Percentiles rank a stretch among this genome's conserved stretches.
These are phyloP conservation scores for Fusarium metavorans DNA, from an alignment of 2,329 filamentous ascomycete genomes.

Conservation along the genomic window DNA sequence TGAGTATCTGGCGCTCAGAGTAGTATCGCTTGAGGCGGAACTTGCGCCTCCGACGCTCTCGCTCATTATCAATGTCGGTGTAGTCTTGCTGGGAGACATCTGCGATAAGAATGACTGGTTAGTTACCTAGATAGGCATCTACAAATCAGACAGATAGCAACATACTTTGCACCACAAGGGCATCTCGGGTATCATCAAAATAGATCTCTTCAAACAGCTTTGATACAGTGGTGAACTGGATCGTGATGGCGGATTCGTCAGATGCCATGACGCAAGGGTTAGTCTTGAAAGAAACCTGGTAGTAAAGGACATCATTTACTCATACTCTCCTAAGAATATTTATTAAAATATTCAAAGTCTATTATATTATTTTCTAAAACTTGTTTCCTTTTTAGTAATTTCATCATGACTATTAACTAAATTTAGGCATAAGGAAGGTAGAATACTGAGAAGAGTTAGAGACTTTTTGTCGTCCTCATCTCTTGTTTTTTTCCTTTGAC, in stretches of 20 bases:
- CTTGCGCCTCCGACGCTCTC: not conserved
- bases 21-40: not conserved
- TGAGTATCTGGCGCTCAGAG: not conserved
- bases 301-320: not conserved
- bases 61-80: not conserved
- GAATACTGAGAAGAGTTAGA: too few species aligned
- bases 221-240: not conserved
- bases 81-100: not conserved
- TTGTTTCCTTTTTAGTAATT: not conserved
- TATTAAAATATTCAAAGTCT: not conserved
- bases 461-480: not conserved
- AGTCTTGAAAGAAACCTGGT: not conserved
- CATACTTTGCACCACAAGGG: not conserved
- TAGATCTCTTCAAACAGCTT: not conserved
- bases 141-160: too few species aligned
- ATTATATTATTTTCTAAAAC: not conserved
- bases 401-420: not conserved
- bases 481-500: not conserved
- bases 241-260: not conserved
- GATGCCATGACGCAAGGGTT: not conserved
- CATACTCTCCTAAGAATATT: not conserved
- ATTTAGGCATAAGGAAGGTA: too few species aligned
- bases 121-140: too few species aligned
- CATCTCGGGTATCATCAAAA: not conserved
- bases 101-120: not conserved